phyloP scores from a whole-genome alignment of 495 filamentous ascomycete genomes.

The Aspergillus bridgeri region DNA sequence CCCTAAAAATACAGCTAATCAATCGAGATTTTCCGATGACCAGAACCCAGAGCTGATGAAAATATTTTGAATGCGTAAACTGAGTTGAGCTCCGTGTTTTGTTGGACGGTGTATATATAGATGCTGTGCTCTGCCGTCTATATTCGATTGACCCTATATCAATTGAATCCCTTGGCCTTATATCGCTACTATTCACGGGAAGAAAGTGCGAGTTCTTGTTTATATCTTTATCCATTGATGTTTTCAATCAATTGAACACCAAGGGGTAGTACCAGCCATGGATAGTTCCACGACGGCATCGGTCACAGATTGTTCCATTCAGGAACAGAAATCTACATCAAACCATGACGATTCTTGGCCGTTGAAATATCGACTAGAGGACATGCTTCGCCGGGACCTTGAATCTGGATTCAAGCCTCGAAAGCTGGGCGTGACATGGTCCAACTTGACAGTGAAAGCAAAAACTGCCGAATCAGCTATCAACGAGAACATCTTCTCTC shows the following conservation, averaged over 20 bases:
- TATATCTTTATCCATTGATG: neutral
- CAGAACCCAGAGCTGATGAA: neutral
- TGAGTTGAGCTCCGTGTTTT: too few relatives aligned
- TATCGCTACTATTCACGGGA: too few relatives aligned
- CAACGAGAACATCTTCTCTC: conserved; percentile 1
- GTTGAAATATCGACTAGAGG: neutral
- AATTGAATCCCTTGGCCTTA: neutral
- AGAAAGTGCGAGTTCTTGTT: neutral
- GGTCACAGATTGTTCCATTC: neutral
- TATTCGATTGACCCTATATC: neutral
- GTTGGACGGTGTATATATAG: too few relatives aligned
- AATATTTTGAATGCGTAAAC: neutral
- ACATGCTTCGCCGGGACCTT: neutral
- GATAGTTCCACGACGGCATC: neutral
- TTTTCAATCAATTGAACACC: neutral
- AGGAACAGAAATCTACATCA: neutral
- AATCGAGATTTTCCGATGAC: neutral
- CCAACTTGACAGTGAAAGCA: neutral
- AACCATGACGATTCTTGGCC: neutral
- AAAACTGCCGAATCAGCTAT: neutral
- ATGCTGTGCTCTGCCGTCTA: neutral
- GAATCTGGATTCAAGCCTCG: neutral
- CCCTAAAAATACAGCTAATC: neutral
- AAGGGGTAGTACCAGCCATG: neutral
- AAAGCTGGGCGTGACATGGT: conserved; percentile 2